Evolutionary conservation across 306 rosid genomes (phyloP).

Genomic region (Vigna angularis): DNA sequence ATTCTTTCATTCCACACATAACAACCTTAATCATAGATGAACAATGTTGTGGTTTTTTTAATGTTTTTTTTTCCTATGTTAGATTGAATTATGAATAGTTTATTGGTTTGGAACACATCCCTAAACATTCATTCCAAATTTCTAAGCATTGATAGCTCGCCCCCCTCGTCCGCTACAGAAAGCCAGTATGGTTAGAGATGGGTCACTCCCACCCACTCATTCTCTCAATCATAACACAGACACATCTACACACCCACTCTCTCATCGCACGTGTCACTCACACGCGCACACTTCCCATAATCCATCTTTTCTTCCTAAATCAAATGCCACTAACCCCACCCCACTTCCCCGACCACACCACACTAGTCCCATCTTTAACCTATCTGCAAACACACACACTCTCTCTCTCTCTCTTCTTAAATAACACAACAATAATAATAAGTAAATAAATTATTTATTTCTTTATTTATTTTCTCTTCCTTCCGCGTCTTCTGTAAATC

Average conservation of each 20-base stretch:
- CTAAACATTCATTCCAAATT: constrained; percentile 1
- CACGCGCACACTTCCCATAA: constrained; percentile 58
- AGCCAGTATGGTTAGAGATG: constrained; percentile 61
- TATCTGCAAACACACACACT: constrained; percentile 47
- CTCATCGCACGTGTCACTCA: constrained; percentile 12
- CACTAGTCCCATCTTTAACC: constrained; percentile 75
- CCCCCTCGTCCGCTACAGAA: constrained; percentile 95
- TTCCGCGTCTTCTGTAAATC: constrained; percentile 30
- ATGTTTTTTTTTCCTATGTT: too few species aligned
- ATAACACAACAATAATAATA: background rate
- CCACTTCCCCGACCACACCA: constrained; percentile 84
- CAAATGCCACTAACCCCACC: constrained; percentile 53
- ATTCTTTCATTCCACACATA: background rate
- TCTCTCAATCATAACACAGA: constrained; percentile 73
- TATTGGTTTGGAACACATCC: background rate
- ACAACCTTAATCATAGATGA: too few species aligned
- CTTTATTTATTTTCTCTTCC: background rate
- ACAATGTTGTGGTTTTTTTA: too few species aligned
- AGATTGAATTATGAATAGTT: too few species aligned
- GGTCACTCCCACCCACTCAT: constrained; percentile 95
- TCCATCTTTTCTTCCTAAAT: constrained; percentile 52
- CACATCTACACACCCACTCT: constrained; percentile 46
- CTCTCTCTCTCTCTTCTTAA: constrained; percentile 32
- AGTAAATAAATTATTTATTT: too few species aligned
- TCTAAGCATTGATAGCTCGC: constrained; percentile 54